Percentiles rank a stretch among this genome's conserved stretches.
Evolutionary conservation across 768 basidiomycete genomes (phyloP).

Genomic region (Lanmaoa rubissima): DNA sequence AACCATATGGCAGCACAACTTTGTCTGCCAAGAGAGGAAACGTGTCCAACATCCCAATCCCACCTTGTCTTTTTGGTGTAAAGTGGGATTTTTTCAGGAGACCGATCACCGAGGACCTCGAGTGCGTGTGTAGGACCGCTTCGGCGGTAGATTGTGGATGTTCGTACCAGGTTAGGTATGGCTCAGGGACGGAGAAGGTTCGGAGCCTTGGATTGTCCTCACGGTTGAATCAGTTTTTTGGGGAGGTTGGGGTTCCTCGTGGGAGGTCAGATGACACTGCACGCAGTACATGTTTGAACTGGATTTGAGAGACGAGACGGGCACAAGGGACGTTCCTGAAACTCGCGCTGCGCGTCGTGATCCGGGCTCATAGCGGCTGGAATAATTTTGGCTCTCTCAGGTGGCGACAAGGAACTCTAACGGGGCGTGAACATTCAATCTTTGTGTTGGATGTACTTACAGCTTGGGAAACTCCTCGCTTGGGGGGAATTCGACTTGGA

Average conservation of each 20-base stretch:
- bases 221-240: background rate
- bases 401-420: background rate
- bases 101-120: constrained; percentile 5
- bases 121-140: background rate
- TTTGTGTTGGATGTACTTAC: background rate
- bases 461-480: background rate
- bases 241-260: constrained; percentile 4
- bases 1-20: constrained; percentile 7
- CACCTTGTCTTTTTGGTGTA: constrained; percentile 2
- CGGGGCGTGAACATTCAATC: background rate
- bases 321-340: constrained; percentile 6
- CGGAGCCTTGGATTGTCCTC: background rate
- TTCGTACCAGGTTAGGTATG: background rate
- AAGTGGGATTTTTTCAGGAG: background rate
- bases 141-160: background rate
- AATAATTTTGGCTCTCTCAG: too few relatives aligned
- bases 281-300: background rate
- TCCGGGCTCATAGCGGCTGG: constrained; percentile 2
- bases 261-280: constrained; percentile 11
- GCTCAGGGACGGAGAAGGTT: constrained; percentile 6
- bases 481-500: background rate
- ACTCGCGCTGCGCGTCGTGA: constrained; percentile 9
- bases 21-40: background rate
- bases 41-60: background rate
- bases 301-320: background rate